Base-by-base conservation (phyloP, 1,284 basidiomycete genomes). In the Hemileia vastatrix region DNA sequence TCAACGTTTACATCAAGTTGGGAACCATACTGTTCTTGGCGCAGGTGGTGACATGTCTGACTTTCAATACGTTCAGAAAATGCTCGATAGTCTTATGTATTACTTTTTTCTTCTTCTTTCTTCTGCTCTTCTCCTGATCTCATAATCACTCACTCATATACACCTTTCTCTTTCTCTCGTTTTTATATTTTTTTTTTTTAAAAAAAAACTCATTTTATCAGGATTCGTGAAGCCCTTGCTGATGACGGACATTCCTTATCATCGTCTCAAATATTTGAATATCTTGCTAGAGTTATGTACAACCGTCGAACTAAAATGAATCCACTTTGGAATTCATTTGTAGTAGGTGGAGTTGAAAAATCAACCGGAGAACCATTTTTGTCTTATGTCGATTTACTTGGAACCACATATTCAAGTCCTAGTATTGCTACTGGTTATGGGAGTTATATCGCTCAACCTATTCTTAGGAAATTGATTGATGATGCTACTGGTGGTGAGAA, bases 41-140 rank as follows among this genome's bases (percentile, higher is more conserved):
- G 94, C 90, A 1, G 85, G 89, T 36, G 95, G 94, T 36, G 94
- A 99, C 79, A 91, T 98, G 86, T 88, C 88, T 71, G 95, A 99
- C 79, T 97, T 91, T 79, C 95, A 99, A 77, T 87, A 90, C 77
- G 83, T 97, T 68, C 88, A 94, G 74, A 82, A 82, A 66, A 74
- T 86, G 65, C 82, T 92, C 44, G 85, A 90, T 65, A 81, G 83
- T 44, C 79, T 89, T 54, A 81, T 84, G 77, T 77, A 23, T n/a
- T 74, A 64, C 15, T 11, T n/a, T 2, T 15, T 8, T 43, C 40
- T n/a, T 18, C 18, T 21, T 13, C 23, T 23, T 19, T 47, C 44
- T 23, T 21, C 23, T 6, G 11, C 23, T 24, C 9, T 9, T 15
- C 44, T 5, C 21, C 21, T 44, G 57, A 15, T 19, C 9, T 15